phyloP scores from a whole-genome alignment of 2,329 filamentous ascomycete genomes.

The Dothiorella sarmentorum region DNA sequence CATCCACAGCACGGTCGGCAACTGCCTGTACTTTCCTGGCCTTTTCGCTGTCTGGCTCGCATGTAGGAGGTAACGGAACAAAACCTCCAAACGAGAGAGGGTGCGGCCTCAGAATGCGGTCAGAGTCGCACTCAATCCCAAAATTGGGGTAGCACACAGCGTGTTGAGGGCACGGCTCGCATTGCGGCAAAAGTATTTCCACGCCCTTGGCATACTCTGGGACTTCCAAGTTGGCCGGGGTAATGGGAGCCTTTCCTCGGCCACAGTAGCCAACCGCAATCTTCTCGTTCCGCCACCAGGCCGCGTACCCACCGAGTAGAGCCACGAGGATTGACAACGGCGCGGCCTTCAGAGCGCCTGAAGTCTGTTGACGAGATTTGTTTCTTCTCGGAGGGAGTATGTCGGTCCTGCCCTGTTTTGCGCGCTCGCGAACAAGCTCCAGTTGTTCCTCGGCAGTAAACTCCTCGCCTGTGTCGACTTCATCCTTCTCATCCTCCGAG shows the following conservation, averaged over 20 bases:
- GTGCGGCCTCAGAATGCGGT: conserved; percentile 81
- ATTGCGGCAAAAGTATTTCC: conserved; percentile 69
- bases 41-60: conserved; percentile 92
- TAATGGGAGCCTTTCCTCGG: conserved; percentile 61
- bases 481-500: conserved; percentile 10
- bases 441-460: conserved; percentile 86
- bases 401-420: conserved; percentile 51
- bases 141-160: conserved; percentile 83
- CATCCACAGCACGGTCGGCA: conserved; percentile 81
- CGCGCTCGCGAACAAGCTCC: conserved; percentile 69
- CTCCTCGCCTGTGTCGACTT: conserved; percentile 75
- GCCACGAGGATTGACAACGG: conserved; percentile 69
- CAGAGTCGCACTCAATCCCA: conserved; percentile 74
- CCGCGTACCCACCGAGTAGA: conserved; percentile 67
- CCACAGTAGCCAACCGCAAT: conserved; percentile 94
- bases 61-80: conserved; percentile 82
- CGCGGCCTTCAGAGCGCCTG: conserved; percentile 57
- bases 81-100: conserved; percentile 78
- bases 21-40: conserved; percentile 81
- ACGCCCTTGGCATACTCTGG: conserved; percentile 61
- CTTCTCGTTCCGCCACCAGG: conserved; percentile 92
- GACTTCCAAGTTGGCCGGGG: conserved; percentile 57
- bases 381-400: conserved; percentile 42
- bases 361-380: conserved; percentile 41
- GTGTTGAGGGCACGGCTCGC: conserved; percentile 85